Percentiles rank a stretch among this genome's conserved stretches.
Conservation (phyloP, 768 basidiomycete genomes). For the Lentinus brumalis region DNA sequence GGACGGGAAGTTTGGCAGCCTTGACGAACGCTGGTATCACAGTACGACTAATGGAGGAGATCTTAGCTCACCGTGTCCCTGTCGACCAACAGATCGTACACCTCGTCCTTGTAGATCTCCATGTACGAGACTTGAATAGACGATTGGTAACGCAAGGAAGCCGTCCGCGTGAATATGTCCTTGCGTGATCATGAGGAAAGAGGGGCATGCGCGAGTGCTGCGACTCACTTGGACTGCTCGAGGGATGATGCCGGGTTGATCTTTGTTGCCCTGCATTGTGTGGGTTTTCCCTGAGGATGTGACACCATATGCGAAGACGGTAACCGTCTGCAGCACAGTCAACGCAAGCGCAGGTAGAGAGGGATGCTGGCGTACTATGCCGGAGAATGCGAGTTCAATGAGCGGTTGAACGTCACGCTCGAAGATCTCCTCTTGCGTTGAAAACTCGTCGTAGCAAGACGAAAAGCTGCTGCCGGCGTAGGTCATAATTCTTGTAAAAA, state of each 20-base stretch:
- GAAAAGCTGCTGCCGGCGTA: constrained; percentile 51
- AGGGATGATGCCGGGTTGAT: constrained; percentile 84
- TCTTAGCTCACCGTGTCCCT: constrained; percentile 58
- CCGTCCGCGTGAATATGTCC: constrained; percentile 15
- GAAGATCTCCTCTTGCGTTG: constrained; percentile 80
- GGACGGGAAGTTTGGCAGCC: constrained; percentile 57
- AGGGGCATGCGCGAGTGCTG: background rate
- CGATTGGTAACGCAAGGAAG: constrained; percentile 37
- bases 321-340: constrained; percentile 59
- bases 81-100: constrained; percentile 80
- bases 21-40: constrained; percentile 18
- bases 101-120: constrained; percentile 93
- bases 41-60: background rate
- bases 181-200: background rate
- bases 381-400: constrained; percentile 75
- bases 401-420: constrained; percentile 73
- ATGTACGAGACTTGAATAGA: constrained; percentile 70
- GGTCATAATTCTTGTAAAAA: background rate
- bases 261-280: constrained; percentile 83
- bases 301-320: constrained; percentile 89
- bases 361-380: constrained; percentile 56
- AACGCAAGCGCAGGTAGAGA: background rate
- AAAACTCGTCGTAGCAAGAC: constrained; percentile 70
- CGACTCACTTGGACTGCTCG: constrained; percentile 66
- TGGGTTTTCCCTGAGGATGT: constrained; percentile 91